Base-by-base conservation (phyloP, 148 eudicot genomes). In the Rhododendron williamsianum region DNA sequence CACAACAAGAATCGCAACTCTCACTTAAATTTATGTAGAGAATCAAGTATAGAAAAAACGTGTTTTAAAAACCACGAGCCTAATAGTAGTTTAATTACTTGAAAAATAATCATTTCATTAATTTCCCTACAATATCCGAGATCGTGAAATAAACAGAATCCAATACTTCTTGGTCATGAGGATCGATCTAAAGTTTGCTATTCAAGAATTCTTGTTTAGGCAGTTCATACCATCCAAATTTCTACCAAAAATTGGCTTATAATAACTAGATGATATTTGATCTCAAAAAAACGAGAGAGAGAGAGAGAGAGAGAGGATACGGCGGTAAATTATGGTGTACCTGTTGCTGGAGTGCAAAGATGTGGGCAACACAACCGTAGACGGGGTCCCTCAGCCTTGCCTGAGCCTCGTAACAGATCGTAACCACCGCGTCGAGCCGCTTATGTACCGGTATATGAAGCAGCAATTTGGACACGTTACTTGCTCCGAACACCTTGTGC, bases 311-410 rank as follows among this genome's bases (percentile, higher is more conserved):
- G 56, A 52, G 56, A 52, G 56, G 3, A 3, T 63, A 23, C 9
- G 71, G 27, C 8, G 4, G 11, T 48, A 9, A 67, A 67, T 63
- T 63, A n/a, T 23, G 71, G 71, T 38, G 23, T 73, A 95, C 99
- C 99, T 97, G 99, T 89, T 97, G 99, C 63, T 97, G 99, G 85
- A 97, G 98, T 52, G 98, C 92, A 82, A 97, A 93, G 85, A 97
- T 92, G 65, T 95, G 98, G 83, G 98, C 94, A 69, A 97, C 99
- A 35, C 98, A 97, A 6, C 99, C 99, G 83, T 93, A 95, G 33
- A 97, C 91, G 5, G 99, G 99, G 85, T 97, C 99, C 36, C 99
- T 89, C 9, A 97, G 96, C 36, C 99, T 81, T 0, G 99, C 94
- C 88, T 97, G 99, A 82, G 99, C 99, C 87, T 97, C 99, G 18